Evolutionary conservation across 345 rosid genomes (phyloP).

Genomic region (Psidium friedrichsthalianum): DNA sequence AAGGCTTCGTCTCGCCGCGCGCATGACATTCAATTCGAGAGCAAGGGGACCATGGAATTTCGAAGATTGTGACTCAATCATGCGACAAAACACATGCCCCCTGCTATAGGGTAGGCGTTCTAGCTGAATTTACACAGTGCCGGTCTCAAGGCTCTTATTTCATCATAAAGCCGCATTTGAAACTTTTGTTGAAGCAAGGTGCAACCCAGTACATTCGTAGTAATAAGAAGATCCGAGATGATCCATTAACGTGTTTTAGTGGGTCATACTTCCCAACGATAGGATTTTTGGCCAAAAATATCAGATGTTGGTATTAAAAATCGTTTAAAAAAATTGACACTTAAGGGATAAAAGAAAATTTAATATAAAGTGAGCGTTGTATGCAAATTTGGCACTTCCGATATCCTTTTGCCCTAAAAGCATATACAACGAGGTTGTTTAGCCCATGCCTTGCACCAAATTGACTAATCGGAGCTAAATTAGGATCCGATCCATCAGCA

Average conservation of each 20-base stretch:
- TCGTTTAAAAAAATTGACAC: too few species aligned
- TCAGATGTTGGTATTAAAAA: too few species aligned
- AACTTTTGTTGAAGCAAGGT: not conserved
- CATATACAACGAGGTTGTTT: not conserved
- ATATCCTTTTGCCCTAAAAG: not conserved
- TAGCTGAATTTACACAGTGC: not conserved
- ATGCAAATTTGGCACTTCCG: accelerated
- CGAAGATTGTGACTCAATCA: not conserved
- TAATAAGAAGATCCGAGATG: not conserved
- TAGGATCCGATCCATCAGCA: not conserved
- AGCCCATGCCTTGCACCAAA: not conserved
- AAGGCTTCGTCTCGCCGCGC: not conserved
- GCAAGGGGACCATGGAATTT: not conserved
- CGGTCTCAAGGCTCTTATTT: not conserved
- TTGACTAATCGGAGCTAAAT: not conserved
- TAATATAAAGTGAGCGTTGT: too few species aligned
- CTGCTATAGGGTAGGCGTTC: not conserved
- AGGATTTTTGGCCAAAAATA: too few species aligned
- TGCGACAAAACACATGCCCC: not conserved
- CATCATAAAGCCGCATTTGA: not conserved
- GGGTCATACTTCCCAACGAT: too few species aligned
- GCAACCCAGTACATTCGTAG: not conserved
- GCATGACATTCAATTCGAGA: not conserved
- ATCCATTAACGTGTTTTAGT: not conserved
- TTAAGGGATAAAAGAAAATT: too few species aligned